Base-by-base conservation (phyloP, 805 yeast genomes). In the Pichia kluyveri region DNA sequence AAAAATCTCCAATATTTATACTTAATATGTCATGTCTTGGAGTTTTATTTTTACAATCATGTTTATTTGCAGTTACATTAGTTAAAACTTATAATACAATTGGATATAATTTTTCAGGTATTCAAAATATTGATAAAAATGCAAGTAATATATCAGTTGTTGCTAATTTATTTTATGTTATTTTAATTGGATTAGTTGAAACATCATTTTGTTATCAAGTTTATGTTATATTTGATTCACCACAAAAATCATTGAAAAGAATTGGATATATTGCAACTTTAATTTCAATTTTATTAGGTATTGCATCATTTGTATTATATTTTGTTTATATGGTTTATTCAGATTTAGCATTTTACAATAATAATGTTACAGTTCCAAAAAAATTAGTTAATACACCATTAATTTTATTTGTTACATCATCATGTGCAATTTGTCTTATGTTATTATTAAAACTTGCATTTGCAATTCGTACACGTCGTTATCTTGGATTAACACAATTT, bases 401-500 rank as follows among this genome's bases (percentile, higher is more conserved):
- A 12, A 78, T 86, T 42, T 60, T 86, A 43, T 83, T 89, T 56
- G 79, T 90, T 0, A 75, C 76, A 0, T 82, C 95, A 0, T 74
- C 89, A 28, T 73, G 78, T 51, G 60, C 83, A 32, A 79, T 80
- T 69, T 77, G 87, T 34, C 52, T 77, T 1, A 66, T 86, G 32
- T 69, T 91, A 37, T 62, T 80, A 7, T 56, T 68, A n/a, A 93
- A 91, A 62, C 71, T 93, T 44, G 60, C 72, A 27, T 47, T 76
- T 42, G 96, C 96, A 0, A 75, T 87, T 27, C 72, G 80, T 49
- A 75, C 87, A 6, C 76, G 99, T 63, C 72, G 88, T 46, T 76
- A 69, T 52, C 62, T 90, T 44, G 99, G 99, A 0, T 69, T 88
- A 50, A 79, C 74, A 59, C 96, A 87, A 60, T 87, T 90, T 59